Conservation (phyloP, 2,329 filamentous ascomycete genomes). For the Emmonsiellopsis sp. region DNA sequence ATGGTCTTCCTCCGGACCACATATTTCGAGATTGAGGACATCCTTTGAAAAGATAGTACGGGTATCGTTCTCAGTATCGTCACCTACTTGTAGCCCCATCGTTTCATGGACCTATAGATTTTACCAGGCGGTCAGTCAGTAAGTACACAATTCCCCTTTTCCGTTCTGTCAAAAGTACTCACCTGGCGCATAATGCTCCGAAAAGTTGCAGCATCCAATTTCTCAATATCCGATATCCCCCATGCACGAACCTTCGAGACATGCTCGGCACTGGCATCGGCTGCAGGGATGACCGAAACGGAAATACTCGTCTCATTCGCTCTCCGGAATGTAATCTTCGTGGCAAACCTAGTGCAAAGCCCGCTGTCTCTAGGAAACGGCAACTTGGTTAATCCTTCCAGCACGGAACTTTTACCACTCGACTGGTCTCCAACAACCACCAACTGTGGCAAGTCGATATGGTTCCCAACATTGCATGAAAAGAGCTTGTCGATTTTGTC, state of each 20-base stretch:
- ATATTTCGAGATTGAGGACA: slow-evolving; percentile 35
- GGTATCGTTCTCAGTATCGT: slow-evolving; percentile 8
- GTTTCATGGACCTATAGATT: slow-evolving; percentile 14
- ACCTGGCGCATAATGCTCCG: slow-evolving; percentile 20
- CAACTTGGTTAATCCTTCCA: slow-evolving; percentile 25
- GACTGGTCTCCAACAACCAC: slow-evolving; percentile 35
- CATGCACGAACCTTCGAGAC: slow-evolving; percentile 17
- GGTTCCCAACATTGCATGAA: slow-evolving; percentile 24
- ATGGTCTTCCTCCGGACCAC: slow-evolving; percentile 31
- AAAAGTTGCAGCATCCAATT: slow-evolving; percentile 16
- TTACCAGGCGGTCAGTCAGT: background rate
- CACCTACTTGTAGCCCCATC: slow-evolving; percentile 19
- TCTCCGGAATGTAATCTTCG: slow-evolving; percentile 37
- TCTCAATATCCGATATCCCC: slow-evolving; percentile 13
- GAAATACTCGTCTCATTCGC: slow-evolving; percentile 14
- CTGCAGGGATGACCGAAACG: slow-evolving; percentile 30
- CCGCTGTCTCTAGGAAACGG: slow-evolving; percentile 31
- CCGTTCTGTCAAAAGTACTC: background rate
- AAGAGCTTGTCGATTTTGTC: slow-evolving; percentile 30
- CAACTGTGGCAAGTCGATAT: slow-evolving; percentile 26
- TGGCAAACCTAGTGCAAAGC: slow-evolving; percentile 37
- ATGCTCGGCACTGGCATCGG: slow-evolving; percentile 14
- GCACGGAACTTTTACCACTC: slow-evolving; percentile 25
- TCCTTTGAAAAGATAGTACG: slow-evolving; percentile 30
- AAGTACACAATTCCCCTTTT: background rate